Percentiles rank a stretch among this genome's conserved stretches.
Evolutionary conservation across 345 rosid species (phyloP).

Genomic region (Eucalyptus regnans): DNA sequence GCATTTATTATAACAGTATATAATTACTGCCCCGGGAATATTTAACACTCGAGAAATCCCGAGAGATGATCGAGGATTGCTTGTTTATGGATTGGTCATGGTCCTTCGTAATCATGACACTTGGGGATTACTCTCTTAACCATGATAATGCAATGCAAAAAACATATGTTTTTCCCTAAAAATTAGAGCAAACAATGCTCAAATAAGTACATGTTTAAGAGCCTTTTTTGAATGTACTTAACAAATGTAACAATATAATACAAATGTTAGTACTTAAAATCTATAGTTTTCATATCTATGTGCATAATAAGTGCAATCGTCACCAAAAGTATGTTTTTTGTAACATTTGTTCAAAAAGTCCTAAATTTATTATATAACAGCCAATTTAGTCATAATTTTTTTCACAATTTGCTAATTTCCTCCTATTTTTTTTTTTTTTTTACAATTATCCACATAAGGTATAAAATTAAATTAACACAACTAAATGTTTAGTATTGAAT

Average conservation of each 20-base stretch:
- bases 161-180: not conserved
- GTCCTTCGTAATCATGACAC: not conserved
- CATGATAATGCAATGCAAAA: not conserved
- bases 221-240: not conserved
- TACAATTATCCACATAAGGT: no score
- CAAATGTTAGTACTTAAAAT: not conserved
- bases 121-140: not conserved
- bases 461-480: not conserved
- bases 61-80: no score
- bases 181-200: not conserved
- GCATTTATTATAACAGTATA: no score
- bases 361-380: rapidly evolving
- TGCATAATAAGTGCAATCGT: not conserved
- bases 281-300: not conserved
- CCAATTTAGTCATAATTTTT: no score
- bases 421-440: no score
- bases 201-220: not conserved
- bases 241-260: not conserved
- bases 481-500: no score
- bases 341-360: no score
- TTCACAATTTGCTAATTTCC: no score
- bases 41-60: rapidly evolving
- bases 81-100: not conserved
- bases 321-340: not conserved
- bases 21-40: no score